Conservation (phyloP, 2,329 filamentous ascomycete genomes). For the Xylaria sp. region DNA sequence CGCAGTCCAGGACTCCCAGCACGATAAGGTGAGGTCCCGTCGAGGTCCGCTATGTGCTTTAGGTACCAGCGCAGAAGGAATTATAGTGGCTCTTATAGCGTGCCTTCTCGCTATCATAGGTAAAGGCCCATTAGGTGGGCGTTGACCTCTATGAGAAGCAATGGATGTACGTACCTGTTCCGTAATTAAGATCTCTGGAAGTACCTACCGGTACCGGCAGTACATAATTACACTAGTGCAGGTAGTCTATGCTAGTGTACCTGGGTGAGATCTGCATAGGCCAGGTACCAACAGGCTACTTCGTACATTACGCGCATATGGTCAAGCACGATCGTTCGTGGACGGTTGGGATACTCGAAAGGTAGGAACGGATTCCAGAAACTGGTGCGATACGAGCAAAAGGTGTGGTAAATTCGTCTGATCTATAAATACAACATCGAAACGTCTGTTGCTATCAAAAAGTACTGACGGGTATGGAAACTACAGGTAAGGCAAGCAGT, state of each 20-base stretch:
- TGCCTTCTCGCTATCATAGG: no score
- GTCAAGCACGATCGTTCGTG: background rate
- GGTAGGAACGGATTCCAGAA: no score
- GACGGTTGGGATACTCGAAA: no score
- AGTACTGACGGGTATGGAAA: background rate
- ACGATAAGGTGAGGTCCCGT: no score
- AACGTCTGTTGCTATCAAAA: background rate
- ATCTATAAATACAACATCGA: background rate
- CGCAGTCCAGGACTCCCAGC: no score
- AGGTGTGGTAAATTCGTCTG: no score
- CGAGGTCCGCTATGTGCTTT: no score
- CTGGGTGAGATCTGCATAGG: background rate
- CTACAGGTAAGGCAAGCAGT: background rate
- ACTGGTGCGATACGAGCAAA: no score
- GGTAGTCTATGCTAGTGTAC: background rate
- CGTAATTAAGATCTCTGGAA: background rate
- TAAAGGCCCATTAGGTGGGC: no score
- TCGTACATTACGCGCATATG: background rate
- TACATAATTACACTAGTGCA: background rate
- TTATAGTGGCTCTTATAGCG: no score
- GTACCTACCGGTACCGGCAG: background rate
- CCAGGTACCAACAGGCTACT: background rate
- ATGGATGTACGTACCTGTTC: background rate
- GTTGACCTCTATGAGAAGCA: no score
- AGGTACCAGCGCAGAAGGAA: no score